phyloP scores from a whole-genome alignment of 495 filamentous ascomycete species.

The Tuber brumale region DNA sequence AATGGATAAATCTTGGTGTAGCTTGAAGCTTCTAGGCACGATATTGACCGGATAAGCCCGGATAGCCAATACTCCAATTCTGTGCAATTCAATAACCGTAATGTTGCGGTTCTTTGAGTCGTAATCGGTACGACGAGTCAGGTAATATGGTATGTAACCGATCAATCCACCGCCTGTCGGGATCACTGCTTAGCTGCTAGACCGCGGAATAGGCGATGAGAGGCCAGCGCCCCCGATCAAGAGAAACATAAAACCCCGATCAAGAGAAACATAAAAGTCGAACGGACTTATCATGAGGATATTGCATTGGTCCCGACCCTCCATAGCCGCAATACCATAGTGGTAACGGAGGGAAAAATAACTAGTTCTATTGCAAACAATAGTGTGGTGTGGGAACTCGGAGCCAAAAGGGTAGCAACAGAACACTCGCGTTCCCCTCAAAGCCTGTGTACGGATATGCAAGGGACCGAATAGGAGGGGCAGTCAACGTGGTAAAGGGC shows the following conservation, averaged over 20 bases:
- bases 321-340: slow-evolving; percentile 31
- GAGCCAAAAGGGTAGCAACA: background rate
- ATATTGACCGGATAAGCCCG: slow-evolving; percentile 89
- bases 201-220: too few relatives aligned
- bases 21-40: slow-evolving; percentile 75
- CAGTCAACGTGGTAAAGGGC: background rate
- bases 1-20: slow-evolving; percentile 74
- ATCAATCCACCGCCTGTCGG: slow-evolving; percentile 83
- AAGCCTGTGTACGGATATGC: background rate
- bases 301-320: slow-evolving; percentile 24
- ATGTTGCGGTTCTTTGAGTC: slow-evolving; percentile 67
- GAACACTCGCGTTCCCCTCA: background rate
- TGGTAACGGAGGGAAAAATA: background rate
- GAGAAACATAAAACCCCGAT: too few relatives aligned
- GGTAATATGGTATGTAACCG: slow-evolving; percentile 85
- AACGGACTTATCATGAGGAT: slow-evolving; percentile 42
- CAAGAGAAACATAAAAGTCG: too few relatives aligned
- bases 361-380: background rate
- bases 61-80: slow-evolving; percentile 77
- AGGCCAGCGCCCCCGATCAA: too few relatives aligned
- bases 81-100: slow-evolving; percentile 79
- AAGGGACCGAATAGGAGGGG: background rate
- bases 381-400: background rate
- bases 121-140: slow-evolving; percentile 81
- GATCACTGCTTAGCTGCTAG: slow-evolving; percentile 10